phyloP scores from a whole-genome alignment of 208 protist species.

The Acanthamoeba quina region DNA sequence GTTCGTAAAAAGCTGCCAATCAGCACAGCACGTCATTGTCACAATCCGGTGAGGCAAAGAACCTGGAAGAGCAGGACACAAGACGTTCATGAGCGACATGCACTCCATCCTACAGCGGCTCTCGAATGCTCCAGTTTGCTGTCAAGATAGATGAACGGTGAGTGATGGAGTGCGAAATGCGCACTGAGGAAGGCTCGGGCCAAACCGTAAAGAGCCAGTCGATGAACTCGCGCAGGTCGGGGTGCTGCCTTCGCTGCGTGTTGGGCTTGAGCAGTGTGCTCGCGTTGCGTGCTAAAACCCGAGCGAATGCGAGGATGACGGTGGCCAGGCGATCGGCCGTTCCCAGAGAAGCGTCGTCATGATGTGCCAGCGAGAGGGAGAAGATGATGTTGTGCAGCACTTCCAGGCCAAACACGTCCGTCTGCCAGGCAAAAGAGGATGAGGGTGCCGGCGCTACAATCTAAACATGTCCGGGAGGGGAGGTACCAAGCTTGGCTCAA shows the following conservation, averaged over 20 bases:
- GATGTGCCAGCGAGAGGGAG: slow-evolving; percentile 74
- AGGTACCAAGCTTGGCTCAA: slow-evolving; percentile 18
- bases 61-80: slow-evolving; percentile 77
- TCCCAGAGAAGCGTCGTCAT: slow-evolving; percentile 61
- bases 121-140: slow-evolving; percentile 76
- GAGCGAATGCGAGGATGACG: slow-evolving; percentile 49
- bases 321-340: slow-evolving; percentile 17
- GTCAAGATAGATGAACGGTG: neutral
- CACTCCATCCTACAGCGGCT: slow-evolving; percentile 62
- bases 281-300: slow-evolving; percentile 69
- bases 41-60: neutral
- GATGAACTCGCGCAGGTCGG: slow-evolving; percentile 78
- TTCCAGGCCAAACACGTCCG: slow-evolving; percentile 81
- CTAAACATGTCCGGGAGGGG: neutral
- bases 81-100: slow-evolving; percentile 81
- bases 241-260: slow-evolving; percentile 75
- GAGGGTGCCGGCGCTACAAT: neutral
- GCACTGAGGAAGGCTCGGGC: neutral
- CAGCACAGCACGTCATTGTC: neutral
- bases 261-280: slow-evolving; percentile 74
- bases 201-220: slow-evolving; percentile 82
- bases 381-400: slow-evolving; percentile 83
- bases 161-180: neutral
- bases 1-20: neutral
- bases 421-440: slow-evolving; percentile 33